Evolutionary conservation across 306 rosid genomes (phyloP).

Genomic region (Erythrophleum fordii): DNA sequence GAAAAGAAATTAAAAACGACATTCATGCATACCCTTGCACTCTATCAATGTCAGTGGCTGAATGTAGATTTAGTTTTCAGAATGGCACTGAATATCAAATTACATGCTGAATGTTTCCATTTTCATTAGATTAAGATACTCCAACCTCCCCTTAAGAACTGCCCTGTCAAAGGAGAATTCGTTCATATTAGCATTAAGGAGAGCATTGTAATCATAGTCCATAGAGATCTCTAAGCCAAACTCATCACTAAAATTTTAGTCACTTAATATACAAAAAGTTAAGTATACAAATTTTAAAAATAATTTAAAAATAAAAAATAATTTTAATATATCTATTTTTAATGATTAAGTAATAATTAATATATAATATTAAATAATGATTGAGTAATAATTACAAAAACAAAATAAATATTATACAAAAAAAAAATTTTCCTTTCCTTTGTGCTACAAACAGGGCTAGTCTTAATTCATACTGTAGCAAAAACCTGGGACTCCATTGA

Average conservation of each 20-base stretch:
- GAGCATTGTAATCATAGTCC: neutral
- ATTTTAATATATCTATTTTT: no score
- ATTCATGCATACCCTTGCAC: neutral
- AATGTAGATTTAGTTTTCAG: neutral
- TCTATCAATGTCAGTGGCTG: neutral
- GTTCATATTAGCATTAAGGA: neutral
- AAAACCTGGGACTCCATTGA: conserved; percentile 9
- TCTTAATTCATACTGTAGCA: neutral
- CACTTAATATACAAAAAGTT: no score
- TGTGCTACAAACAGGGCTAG: no score
- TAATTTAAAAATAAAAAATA: no score
- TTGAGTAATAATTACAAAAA: no score
- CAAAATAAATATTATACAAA: no score
- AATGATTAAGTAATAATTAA: no score
- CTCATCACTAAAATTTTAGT: neutral
- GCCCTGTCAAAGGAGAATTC: no score
- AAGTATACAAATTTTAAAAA: no score
- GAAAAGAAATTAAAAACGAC: neutral
- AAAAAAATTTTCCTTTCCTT: no score
- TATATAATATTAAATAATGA: no score
- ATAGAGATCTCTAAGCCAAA: conserved; percentile 4
- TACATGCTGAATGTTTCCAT: neutral
- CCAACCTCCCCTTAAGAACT: neutral
- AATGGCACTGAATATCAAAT: neutral
- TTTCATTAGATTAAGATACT: neutral